Conservation (phyloP, 2,329 filamentous ascomycete genomes). For the Grosmannia huntii region DNA sequence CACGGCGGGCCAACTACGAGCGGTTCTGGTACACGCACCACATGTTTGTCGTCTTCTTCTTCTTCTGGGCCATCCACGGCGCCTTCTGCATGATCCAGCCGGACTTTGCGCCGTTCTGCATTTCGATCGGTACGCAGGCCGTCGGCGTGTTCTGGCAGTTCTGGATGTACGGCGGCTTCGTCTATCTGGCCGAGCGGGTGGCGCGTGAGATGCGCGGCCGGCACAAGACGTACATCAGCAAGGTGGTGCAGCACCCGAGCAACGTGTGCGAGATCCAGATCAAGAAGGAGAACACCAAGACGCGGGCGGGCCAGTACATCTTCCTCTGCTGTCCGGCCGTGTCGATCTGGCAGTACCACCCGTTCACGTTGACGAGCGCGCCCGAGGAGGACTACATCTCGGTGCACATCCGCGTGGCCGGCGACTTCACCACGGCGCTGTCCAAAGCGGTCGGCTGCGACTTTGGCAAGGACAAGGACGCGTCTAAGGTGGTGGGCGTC, state of each 20-base stretch:
- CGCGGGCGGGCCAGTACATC: slow-evolving; percentile 73
- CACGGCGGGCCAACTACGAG: slow-evolving; percentile 69
- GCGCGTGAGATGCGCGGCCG: slow-evolving; percentile 66
- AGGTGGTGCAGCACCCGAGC: slow-evolving; percentile 80
- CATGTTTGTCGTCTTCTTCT: slow-evolving; percentile 76
- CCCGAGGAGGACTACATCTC: slow-evolving; percentile 87
- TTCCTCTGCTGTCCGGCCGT: slow-evolving; percentile 80
- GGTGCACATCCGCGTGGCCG: slow-evolving; percentile 71
- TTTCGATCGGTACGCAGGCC: slow-evolving; percentile 49
- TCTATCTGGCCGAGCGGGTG: slow-evolving; percentile 68
- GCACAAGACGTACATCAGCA: slow-evolving; percentile 77
- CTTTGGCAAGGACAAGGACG: slow-evolving; percentile 43
- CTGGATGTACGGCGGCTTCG: slow-evolving; percentile 72
- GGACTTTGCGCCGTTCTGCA: slow-evolving; percentile 67
- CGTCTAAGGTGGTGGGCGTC: slow-evolving; percentile 58
- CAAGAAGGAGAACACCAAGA: slow-evolving; percentile 79
- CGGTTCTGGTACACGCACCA: slow-evolving; percentile 88
- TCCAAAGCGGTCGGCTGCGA: slow-evolving; percentile 64
- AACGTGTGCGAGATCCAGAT: slow-evolving; percentile 87
- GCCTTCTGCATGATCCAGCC: slow-evolving; percentile 86
- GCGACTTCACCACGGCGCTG: slow-evolving; percentile 64
- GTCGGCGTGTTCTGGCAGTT: slow-evolving; percentile 80
- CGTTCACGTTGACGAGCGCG: slow-evolving; percentile 74
- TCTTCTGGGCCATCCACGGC: slow-evolving; percentile 84
- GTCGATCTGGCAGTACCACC: slow-evolving; percentile 80